Conservation (phyloP, 2,329 filamentous ascomycete species). For the Paradendryphiella salina region DNA sequence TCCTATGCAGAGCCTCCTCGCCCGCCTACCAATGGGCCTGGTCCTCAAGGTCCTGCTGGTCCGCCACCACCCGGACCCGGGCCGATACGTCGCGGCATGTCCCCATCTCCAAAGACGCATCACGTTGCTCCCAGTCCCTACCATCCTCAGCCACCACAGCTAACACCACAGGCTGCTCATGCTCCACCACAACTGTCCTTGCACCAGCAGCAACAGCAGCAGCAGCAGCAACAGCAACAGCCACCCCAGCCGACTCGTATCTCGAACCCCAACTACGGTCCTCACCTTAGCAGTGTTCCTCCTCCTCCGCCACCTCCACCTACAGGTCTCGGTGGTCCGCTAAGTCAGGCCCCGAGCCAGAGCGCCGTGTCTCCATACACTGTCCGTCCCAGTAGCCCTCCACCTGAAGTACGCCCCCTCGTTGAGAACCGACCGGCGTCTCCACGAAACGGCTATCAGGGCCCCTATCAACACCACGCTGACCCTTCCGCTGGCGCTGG, state of each 20-base stretch:
- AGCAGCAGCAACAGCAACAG: slow-evolving; percentile 33
- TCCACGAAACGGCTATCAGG: slow-evolving; percentile 84
- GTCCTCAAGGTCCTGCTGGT: slow-evolving; percentile 48
- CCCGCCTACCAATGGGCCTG: slow-evolving; percentile 49
- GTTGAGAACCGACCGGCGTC: slow-evolving; percentile 87
- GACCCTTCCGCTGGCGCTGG: slow-evolving; percentile 61
- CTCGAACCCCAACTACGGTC: slow-evolving; percentile 54
- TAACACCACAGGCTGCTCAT: slow-evolving; percentile 58
- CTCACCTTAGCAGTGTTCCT: slow-evolving; percentile 52
- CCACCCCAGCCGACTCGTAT: slow-evolving; percentile 51
- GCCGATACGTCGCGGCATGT: slow-evolving; percentile 56
- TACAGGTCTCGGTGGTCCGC: slow-evolving; percentile 54
- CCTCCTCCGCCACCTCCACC: slow-evolving; percentile 64
- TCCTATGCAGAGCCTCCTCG: slow-evolving; percentile 69
- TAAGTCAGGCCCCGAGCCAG: slow-evolving; percentile 53
- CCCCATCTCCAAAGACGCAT: slow-evolving; percentile 63
- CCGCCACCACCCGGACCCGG: slow-evolving; percentile 47
- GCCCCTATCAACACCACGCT: slow-evolving; percentile 75
- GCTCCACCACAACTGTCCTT: slow-evolving; percentile 52
- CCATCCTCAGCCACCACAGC: slow-evolving; percentile 48
- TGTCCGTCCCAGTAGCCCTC: slow-evolving; percentile 69
- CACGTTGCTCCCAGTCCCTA: slow-evolving; percentile 59
- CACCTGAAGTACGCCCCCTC: slow-evolving; percentile 79
- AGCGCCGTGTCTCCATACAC: slow-evolving; percentile 68
- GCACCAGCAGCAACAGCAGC: slow-evolving; percentile 36